Base-by-base conservation (phyloP, 345 rosid genomes). In the Citrus unshiu region DNA sequence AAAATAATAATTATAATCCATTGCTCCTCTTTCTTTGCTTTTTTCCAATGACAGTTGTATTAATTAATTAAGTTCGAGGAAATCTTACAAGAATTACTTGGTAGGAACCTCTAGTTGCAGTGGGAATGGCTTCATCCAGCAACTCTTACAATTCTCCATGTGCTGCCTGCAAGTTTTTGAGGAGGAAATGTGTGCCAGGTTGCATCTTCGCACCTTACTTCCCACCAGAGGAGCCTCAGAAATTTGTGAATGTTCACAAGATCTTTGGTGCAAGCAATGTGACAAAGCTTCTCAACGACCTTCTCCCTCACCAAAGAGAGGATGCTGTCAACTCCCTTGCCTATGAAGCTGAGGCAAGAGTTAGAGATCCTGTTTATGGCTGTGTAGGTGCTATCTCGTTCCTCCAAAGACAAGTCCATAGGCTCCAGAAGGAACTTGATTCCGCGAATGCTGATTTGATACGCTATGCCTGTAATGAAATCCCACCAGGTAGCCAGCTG, bases 241-340 rank as follows among this genome's bases (percentile, higher is more conserved):
- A 94, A 69, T 94, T 94, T 77, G 93, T 90, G 79, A 93, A 93
- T 71, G 98, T 95, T 65, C 98, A 95, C 94, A 95, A 95, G 86
- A 93, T 95, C 82, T 95, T 95, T 72, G 98, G 98, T 27, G 98
- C 98, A 64, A 93, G 98, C 87, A 95, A 95, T 69, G 97, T 93
- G 66, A 91, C 94, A 0, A 95, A 95, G 87, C 98, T 95, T 57
- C 95, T 95, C 43, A 93, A 89, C 70, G 98, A 95, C 72, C 92
- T 95, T 29, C 93, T 84, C 40, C 98, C 98, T 66, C 95, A 92
- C 85, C 98, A 95, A 76, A 86, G 98, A 75, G 95, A 95, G 83
- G 98, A 95, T 72, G 98, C 98, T 4, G 98, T 93, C 72, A 93
- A 92, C 77, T 95, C 98, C 43, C 89, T 95, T 65, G 97, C 98